Evolutionary conservation across 2,329 filamentous ascomycete species (phyloP), one percentile per base, ranked within the genome.

Genomic region (Colletotrichum truncatum): DNA sequence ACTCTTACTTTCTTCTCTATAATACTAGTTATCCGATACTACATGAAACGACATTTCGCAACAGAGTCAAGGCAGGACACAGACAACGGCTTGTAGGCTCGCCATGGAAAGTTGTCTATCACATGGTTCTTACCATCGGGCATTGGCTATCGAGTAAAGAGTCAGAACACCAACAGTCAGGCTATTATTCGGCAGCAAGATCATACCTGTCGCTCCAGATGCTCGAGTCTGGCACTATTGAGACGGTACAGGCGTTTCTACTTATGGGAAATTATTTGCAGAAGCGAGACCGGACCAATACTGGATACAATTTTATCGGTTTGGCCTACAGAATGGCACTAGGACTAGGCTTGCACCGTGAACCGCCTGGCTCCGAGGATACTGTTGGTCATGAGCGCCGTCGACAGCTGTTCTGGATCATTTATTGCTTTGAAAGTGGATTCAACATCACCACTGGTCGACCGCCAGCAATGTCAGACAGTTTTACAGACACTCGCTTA

Each of bases 241-340:
- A 78, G 4, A 71, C 82, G 0, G 80, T 84, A 1, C 82, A 84
- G 66, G 78, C 78, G 0, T 72, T 85, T n/a, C 73, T 75, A 1
- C 72, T 85, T 3, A 76, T 77, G 53, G 79, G 78, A 0, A 84
- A 84, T 49, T 85, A 85, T 68, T 74, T 84, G 4, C 84, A 86
- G 62, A 85, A 85, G 67, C 75, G 80, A 25, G 80, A 85, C 60
- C 76, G 82, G 12, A 82, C 83, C 4, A 86, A 86, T 67, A 84
- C 83, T 0, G 82, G 82, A 0, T 85, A 84, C 70, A 85, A 84
- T 67, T 83, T 83, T 54, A 76, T 84, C n/a, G 84, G 83, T 0
- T 76, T 85, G 16, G 83, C 84, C 0, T 77, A 80, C 16, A 74
- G 83, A 23, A 82, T 85, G 78, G 83, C 83, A 0, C 75, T 85